phyloP scores from a whole-genome alignment of 306 rosid genomes.

The Vigna nakashimae region DNA sequence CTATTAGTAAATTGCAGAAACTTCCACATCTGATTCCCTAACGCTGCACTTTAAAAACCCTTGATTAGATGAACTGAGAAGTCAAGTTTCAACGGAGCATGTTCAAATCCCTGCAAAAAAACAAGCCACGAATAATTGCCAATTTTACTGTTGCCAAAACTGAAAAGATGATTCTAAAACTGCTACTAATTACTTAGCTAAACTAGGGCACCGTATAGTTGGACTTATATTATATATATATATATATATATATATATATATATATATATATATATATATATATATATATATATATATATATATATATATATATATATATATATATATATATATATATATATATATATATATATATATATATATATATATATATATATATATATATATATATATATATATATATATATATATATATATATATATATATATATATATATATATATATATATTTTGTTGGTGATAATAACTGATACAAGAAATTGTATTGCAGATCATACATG shows the following conservation, averaged over 20 bases:
- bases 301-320: not conserved
- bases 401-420: constrained; percentile 25
- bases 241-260: constrained; percentile 27
- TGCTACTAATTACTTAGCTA: constrained; percentile 6
- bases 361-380: constrained; percentile 15
- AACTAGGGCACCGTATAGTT: not conserved
- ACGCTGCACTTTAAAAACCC: constrained; percentile 20
- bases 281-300: constrained; percentile 20
- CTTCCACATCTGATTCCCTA: constrained; percentile 38
- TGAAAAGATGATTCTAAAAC: not conserved
- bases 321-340: constrained; percentile 23
- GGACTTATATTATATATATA: constrained; percentile 4
- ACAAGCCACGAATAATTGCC: not conserved
- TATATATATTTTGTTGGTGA: not conserved
- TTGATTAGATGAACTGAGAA: constrained; percentile 35
- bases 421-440: not conserved
- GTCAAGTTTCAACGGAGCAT: constrained; percentile 37
- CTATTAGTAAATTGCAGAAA: constrained; percentile 43
- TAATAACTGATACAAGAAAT: not conserved
- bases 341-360: not conserved
- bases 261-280: constrained; percentile 23
- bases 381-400: constrained; percentile 23
- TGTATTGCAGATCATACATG: not conserved
- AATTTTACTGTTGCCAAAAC: not conserved
- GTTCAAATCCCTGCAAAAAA: constrained; percentile 51